Conservation (phyloP, 2,329 filamentous ascomycete species). For the Fulvia fulva region DNA sequence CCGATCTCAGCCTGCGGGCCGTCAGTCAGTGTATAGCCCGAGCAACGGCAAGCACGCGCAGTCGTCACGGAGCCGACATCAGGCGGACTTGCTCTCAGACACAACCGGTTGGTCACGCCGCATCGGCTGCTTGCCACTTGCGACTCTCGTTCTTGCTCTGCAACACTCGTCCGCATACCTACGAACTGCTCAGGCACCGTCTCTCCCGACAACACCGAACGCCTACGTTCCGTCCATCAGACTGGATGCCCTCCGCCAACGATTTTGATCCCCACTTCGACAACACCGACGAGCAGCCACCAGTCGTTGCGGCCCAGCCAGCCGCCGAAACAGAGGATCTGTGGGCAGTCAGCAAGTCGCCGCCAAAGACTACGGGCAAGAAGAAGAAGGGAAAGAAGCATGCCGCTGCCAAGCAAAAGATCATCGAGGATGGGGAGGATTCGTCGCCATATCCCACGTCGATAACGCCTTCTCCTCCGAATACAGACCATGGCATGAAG, state of each 20-base stretch:
- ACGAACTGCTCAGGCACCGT: neutral
- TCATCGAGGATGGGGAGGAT: slow-evolving; percentile 23
- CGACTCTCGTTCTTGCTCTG: neutral
- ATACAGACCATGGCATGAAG: slow-evolving; percentile 21
- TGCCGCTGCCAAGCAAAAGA: slow-evolving; percentile 7
- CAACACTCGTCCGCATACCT: neutral
- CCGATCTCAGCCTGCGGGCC: neutral
- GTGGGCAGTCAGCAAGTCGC: slow-evolving; percentile 14
- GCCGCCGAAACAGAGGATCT: slow-evolving; percentile 10
- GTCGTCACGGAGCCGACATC: neutral
- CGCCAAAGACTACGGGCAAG: slow-evolving; percentile 18
- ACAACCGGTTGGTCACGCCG: neutral
- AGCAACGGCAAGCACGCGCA: neutral
- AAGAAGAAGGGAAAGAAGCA: slow-evolving; percentile 30
- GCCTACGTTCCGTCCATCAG: slow-evolving; percentile 1
- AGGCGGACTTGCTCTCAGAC: neutral
- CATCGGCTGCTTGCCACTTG: neutral
- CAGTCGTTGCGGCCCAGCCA: slow-evolving; percentile 13
- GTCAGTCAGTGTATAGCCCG: neutral
- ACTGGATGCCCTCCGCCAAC: slow-evolving; percentile 24
- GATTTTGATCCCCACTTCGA: slow-evolving; percentile 27
- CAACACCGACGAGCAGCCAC: slow-evolving; percentile 22
- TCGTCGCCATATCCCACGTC: slow-evolving; percentile 26
- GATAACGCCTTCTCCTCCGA: slow-evolving; percentile 28
- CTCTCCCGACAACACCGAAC: neutral